Base-by-base conservation (phyloP, 257 asterid species). In the Fraxinus quadrangulata region DNA sequence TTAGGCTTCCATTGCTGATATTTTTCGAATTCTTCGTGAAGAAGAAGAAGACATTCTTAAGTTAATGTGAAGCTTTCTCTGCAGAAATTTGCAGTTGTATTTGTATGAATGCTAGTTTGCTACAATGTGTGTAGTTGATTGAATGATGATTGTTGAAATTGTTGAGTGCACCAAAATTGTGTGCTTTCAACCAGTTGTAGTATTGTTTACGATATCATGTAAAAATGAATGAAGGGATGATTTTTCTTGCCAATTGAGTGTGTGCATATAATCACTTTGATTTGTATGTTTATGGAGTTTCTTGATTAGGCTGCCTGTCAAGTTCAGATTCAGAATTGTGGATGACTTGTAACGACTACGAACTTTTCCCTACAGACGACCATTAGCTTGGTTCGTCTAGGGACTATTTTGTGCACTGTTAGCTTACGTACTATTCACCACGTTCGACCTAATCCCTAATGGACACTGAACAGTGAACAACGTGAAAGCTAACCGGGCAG, bases 1-100 rank as follows among this genome's bases (percentile, higher is more conserved):
- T 63, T 90, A 83, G 98, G 96, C n/a, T 72, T 89, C 80, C 94
- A 87, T 66, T 94, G 98, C 88, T 94, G 88, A 88, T 45, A 24
- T 56, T 8, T 3, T 19, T 56, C 14, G 12, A 56, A 56, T 56
- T 56, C 28, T 56, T 56, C 26, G 2, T 8, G 3, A 19, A 19
- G 66, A 56, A n/a, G 30, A n/a, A 56, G 42, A 10, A 11, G 47
- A 40, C 47, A 10, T 9, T 40, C 14, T 23, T 24, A 63, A 26
- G 34, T 31, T 24, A 24, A 4, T 9, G 69, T 24, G 69, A 24
- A 63, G 69, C 69, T 63, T 23, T 24, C 0, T 63, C 69, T 63
- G 69, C 17, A 63, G 33, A 12, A 63, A 63, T 63, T 63, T 63
- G 14, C 69, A 63, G 69, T 24, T 10, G 34, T 63, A 63, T 30